phyloP scores from a whole-genome alignment of 2,329 filamentous ascomycete species.

The Endoconidiophora laricicola region DNA sequence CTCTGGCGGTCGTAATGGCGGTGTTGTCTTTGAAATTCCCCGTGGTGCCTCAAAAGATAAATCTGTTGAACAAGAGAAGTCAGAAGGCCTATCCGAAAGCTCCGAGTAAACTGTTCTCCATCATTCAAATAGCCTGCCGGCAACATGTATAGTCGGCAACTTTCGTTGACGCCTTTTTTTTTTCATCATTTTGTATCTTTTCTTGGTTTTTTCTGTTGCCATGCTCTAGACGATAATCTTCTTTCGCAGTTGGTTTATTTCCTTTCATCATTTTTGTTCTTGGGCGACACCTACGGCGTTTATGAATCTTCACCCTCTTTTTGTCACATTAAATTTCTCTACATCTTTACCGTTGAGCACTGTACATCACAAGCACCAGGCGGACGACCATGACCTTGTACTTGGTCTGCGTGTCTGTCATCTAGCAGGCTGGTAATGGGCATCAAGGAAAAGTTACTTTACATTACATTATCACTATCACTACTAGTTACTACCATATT shows the following conservation, averaged over 20 bases:
- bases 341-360: neutral
- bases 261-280: slow-evolving; percentile 3
- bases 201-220: neutral
- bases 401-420: neutral
- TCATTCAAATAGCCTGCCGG: neutral
- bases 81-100: slow-evolving; percentile 12
- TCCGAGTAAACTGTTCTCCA: slow-evolving; percentile 15
- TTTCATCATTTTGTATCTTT: neutral
- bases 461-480: slow-evolving; percentile 1
- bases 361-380: neutral
- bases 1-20: slow-evolving; percentile 55
- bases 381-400: neutral
- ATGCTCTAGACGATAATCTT: neutral
- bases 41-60: slow-evolving; percentile 14
- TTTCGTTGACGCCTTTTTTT: neutral
- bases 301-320: slow-evolving; percentile 7
- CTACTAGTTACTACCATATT: slow-evolving; percentile 2
- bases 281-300: slow-evolving; percentile 10
- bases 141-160: neutral
- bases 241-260: neutral
- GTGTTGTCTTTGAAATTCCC: slow-evolving; percentile 74
- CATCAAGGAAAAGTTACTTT: neutral
- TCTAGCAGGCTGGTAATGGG: neutral
- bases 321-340: neutral
- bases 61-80: slow-evolving; percentile 19